These are phyloP conservation scores for Stagonosporopsis cucurbitacearum DNA, from an alignment of 2,329 filamentous ascomycete genomes.

Conservation along the genomic window DNA sequence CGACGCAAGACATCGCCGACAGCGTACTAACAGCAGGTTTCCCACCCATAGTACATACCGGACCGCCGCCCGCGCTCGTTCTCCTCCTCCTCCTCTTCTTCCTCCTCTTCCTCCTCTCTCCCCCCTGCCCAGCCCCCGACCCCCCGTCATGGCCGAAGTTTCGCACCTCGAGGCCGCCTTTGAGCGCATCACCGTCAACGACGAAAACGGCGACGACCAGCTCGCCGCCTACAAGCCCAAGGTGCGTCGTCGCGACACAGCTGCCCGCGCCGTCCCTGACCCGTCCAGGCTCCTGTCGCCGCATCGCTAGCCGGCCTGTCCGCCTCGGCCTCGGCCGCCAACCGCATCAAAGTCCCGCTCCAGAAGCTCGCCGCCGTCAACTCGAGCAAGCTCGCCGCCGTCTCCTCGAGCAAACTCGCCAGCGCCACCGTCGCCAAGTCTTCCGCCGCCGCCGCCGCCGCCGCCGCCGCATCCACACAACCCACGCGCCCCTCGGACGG, in stretches of 20 bases:
- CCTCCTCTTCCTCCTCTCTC: neutral
- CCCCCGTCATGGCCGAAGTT: constrained; percentile 65
- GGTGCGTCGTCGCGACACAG: constrained; percentile 58
- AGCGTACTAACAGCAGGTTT: constrained; percentile 15
- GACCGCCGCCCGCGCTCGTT: constrained; percentile 14
- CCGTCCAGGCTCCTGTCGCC: constrained; percentile 50
- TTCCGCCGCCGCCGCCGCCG: constrained; percentile 69
- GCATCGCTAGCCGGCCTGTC: constrained; percentile 58
- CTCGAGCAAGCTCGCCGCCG: constrained; percentile 55
- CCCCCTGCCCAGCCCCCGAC: too few species aligned
- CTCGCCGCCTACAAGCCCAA: constrained; percentile 74
- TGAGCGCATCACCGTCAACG: constrained; percentile 86
- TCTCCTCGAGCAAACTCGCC: constrained; percentile 55
- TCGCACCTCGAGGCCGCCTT: constrained; percentile 84
- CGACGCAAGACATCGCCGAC: constrained; percentile 12
- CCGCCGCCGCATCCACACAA: constrained; percentile 70
- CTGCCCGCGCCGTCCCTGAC: constrained; percentile 25
- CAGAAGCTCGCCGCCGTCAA: constrained; percentile 87
- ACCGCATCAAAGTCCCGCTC: constrained; percentile 73
- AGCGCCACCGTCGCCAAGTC: constrained; percentile 60
- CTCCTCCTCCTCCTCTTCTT: neutral
- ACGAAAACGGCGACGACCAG: constrained; percentile 80
- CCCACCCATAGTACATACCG: neutral
- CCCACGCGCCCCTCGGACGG: constrained; percentile 53
- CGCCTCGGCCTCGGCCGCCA: constrained; percentile 52